Percentiles rank a stretch among this genome's conserved stretches.
phyloP scores from a whole-genome alignment of 2,329 filamentous ascomycete genomes.

The Acrocalymma vagum region DNA sequence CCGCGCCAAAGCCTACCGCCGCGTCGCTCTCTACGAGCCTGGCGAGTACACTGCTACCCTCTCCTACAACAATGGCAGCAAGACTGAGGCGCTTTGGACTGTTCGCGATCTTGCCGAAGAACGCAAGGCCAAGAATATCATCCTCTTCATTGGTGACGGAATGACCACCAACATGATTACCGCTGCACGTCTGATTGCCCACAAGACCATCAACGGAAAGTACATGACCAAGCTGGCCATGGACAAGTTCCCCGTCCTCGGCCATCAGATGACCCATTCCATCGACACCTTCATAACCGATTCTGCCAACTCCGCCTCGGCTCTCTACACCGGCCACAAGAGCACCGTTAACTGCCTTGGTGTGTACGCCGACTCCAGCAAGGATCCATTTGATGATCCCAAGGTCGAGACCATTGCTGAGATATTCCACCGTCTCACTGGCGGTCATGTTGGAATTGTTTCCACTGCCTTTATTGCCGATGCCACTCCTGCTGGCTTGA shows the following conservation, averaged over 20 bases:
- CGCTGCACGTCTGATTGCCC: conserved; percentile 80
- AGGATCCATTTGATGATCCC: conserved; percentile 79
- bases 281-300: conserved; percentile 88
- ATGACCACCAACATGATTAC: conserved; percentile 80
- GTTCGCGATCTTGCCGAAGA: conserved; percentile 75
- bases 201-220: conserved; percentile 85
- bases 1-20: conserved; percentile 79
- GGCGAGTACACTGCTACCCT: conserved; percentile 81
- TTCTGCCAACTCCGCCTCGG: conserved; percentile 84
- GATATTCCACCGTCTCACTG: conserved; percentile 75
- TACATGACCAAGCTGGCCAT: conserved; percentile 79
- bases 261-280: conserved; percentile 89
- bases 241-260: conserved; percentile 85
- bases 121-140: conserved; percentile 83
- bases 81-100: conserved; percentile 77
- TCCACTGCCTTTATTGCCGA: conserved; percentile 84
- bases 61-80: conserved; percentile 76
- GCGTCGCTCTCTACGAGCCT: conserved; percentile 78
- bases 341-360: conserved; percentile 82
- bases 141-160: conserved; percentile 81
- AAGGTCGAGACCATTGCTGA: conserved; percentile 87
- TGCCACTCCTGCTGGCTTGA: conserved; percentile 75
- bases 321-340: conserved; percentile 85
- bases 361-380: conserved; percentile 81
- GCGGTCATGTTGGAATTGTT: conserved; percentile 68